A percentile compares a stretch with the other conserved stretches of the same genome.
These are phyloP conservation scores for Meyerozyma athensensis DNA, from an alignment of 1,139 yeast genomes.

Conservation along the genomic window DNA sequence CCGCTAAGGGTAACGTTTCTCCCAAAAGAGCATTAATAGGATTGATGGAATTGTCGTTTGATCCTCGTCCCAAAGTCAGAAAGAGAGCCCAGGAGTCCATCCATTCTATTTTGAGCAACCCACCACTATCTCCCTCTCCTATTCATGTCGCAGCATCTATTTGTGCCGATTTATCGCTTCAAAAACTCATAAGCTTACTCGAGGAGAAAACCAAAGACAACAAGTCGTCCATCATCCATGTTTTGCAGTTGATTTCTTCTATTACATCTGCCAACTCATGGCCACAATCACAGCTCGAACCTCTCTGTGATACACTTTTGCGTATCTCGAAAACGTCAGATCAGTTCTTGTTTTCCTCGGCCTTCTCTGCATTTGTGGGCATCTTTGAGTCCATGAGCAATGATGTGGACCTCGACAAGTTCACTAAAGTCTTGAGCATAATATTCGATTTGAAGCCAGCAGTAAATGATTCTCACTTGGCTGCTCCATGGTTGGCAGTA, in stretches of 20 bases:
- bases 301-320: slow-evolving; percentile 69
- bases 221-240: slow-evolving; percentile 63
- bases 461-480: slow-evolving; percentile 73
- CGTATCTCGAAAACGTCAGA: slow-evolving; percentile 79
- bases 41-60: slow-evolving; percentile 72
- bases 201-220: slow-evolving; percentile 35
- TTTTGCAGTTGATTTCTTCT: slow-evolving; percentile 66
- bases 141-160: slow-evolving; percentile 71
- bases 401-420: slow-evolving; percentile 58
- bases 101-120: slow-evolving; percentile 52
- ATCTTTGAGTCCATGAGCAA: slow-evolving; percentile 72
- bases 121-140: slow-evolving; percentile 79
- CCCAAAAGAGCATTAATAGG: slow-evolving; percentile 84
- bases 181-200: slow-evolving; percentile 45
- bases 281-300: slow-evolving; percentile 69
- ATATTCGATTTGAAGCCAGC: slow-evolving; percentile 81
- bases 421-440: slow-evolving; percentile 59
- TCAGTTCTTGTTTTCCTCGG: slow-evolving; percentile 73
- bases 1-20: slow-evolving; percentile 47
- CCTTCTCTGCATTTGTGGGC: slow-evolving; percentile 83
- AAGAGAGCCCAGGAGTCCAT: slow-evolving; percentile 92
- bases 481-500: slow-evolving; percentile 94
- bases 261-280: slow-evolving; percentile 74
- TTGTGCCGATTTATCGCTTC: slow-evolving; percentile 66
- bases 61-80: slow-evolving; percentile 92